phyloP scores from a whole-genome alignment of 108 stramenopile genomes.

The Craspedostauros australis region DNA sequence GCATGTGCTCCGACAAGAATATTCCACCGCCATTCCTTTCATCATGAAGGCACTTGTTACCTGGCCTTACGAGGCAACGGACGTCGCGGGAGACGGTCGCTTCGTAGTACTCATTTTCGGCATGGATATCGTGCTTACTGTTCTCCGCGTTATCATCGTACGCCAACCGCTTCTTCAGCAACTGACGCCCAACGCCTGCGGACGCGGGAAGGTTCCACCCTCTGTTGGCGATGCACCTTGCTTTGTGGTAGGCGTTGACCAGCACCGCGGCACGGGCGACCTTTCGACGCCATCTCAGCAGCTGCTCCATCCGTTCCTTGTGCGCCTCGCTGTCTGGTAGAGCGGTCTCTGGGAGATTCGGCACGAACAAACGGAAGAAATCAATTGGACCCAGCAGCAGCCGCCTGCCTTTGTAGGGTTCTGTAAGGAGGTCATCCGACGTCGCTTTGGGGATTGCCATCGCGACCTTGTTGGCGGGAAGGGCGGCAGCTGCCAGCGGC shows the following conservation, averaged over 20 bases:
- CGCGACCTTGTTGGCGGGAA: background rate
- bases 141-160: conserved; percentile 65
- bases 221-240: conserved; percentile 38
- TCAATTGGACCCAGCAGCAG: conserved; percentile 53
- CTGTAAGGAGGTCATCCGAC: conserved; percentile 6
- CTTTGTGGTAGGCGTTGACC: conserved; percentile 45
- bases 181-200: background rate
- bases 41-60: background rate
- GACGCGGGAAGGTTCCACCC: conserved; percentile 44
- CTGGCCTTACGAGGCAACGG: conserved; percentile 20
- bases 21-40: background rate
- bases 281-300: conserved; percentile 43
- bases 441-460: background rate
- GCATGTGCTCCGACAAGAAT: background rate
- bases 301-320: conserved; percentile 37
- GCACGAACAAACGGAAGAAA: conserved; percentile 62
- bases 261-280: conserved; percentile 53
- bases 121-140: conserved; percentile 30
- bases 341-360: conserved; percentile 29
- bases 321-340: conserved; percentile 31
- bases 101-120: conserved; percentile 65
- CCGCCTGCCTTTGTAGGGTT: conserved; percentile 32
- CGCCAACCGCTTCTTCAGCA: conserved; percentile 36
- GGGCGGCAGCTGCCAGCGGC: too few relatives aligned
- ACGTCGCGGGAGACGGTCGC: conserved; percentile 61